Base-by-base conservation (phyloP, 441 rosid genomes). In the Eruca vesicaria region DNA sequence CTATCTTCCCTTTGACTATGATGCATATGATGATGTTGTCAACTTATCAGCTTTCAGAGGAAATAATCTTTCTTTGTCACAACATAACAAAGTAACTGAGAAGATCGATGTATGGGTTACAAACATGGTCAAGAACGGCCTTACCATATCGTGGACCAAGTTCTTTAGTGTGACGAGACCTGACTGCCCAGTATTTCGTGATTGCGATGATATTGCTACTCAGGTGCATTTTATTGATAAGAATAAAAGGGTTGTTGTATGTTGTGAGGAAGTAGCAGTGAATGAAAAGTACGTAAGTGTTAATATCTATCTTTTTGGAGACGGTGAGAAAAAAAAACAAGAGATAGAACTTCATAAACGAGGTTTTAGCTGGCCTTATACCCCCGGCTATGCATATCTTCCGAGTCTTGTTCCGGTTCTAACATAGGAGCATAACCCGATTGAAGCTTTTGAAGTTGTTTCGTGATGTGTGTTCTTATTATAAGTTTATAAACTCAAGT, bases 291-390 rank as follows among this genome's bases (percentile, higher is more conserved):
- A 45, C 19, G 72, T 33, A 20, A 21, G 67, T 12, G 53, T 74
- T 18, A 74, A 15, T n/a, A 5, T 66, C 1, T 66, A 66, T 56
- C 3, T 66, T 45, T 59, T 74, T 33, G 61, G 38, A 66, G 62
- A 74, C 1, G 62, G 53, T 45, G 67, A 45, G 62, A 33, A 58
- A 6, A 48, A 3, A 35, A 74, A 55, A 33, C 29, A 32, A 66
- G 66, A 74, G 72, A 43, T 66, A 58, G 72, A 74, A 3, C n/a
- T 50, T 20, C 36, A 66, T 58, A 36, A 2, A 32, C 6, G 18
- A 14, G 78, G 67, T 29, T 74, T 66, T 74, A 74, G 78, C 16
- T 74, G 78, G 78, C 72, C 67, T 59, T 45, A 4, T 66, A 23
- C 66, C 11, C 33, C 38, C 5, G 67, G 68, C 8, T 74, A 66